phyloP scores from a whole-genome alignment of 1,139 yeast genomes.

The Maudiozyma humilis region DNA sequence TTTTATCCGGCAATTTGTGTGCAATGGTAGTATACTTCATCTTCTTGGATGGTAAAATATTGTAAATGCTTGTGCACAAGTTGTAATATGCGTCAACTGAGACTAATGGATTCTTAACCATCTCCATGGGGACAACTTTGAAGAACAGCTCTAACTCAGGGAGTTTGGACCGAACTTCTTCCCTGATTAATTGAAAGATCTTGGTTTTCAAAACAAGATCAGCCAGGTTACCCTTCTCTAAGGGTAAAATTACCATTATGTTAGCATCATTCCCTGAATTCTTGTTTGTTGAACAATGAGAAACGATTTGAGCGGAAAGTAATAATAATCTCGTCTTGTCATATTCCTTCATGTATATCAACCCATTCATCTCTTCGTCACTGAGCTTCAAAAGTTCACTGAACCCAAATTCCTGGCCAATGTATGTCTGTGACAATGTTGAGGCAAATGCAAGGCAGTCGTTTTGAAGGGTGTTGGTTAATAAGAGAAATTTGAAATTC shows the following conservation, averaged over 20 bases:
- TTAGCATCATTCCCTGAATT: conserved; percentile 26
- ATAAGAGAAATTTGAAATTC: conserved; percentile 45
- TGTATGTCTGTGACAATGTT: conserved; percentile 27
- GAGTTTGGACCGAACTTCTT: conserved; percentile 36
- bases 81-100: conserved; percentile 32
- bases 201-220: conserved; percentile 44
- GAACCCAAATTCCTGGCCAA: conserved; percentile 29
- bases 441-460: conserved; percentile 27
- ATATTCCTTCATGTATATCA: conserved; percentile 24
- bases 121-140: conserved; percentile 50
- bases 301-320: conserved; percentile 40
- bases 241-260: conserved; percentile 30
- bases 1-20: conserved; percentile 29
- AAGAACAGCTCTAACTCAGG: conserved; percentile 41
- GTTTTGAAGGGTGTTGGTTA: conserved; percentile 31
- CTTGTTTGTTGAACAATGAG: conserved; percentile 30
- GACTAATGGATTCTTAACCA: conserved; percentile 36
- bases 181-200: conserved; percentile 42
- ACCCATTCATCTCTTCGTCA: conserved; percentile 27
- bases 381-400: conserved; percentile 30
- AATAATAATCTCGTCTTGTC: conserved; percentile 35
- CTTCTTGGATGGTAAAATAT: conserved; percentile 39
- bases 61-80: conserved; percentile 57
- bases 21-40: conserved; percentile 30
- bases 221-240: conserved; percentile 31